Conservation (phyloP, 164 flowering plant genomes). For the Vitis vinifera region ASM3070453v1 NC_081810.1:5354501-5355000, state of each 20-base stretch:
- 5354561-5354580: too few species aligned
- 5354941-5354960: too few species aligned
- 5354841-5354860: constrained; percentile 99
- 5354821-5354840: constrained; percentile 94
- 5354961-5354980: too few species aligned
- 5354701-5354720: background rate
- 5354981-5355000: too few species aligned
- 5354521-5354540: too few species aligned
- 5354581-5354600: too few species aligned
- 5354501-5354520: too few species aligned
- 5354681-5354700: background rate
- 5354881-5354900: constrained; percentile 77
- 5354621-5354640: too few species aligned
- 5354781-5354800: constrained; percentile 52
- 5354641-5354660: too few species aligned
- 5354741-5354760: constrained; percentile 41
- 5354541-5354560: too few species aligned
- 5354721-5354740: constrained; percentile 2
- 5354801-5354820: constrained; percentile 53
- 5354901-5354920: constrained; percentile 60
- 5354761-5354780: constrained; percentile 60
- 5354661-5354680: too few species aligned
- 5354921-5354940: background rate
- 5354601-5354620: too few species aligned
- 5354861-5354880: constrained; percentile 84